Percentiles rank a stretch among this genome's conserved stretches.
These are phyloP conservation scores for Austroboletus eburneus DNA, from an alignment of 768 basidiomycete species.

Conservation along the genomic window DNA sequence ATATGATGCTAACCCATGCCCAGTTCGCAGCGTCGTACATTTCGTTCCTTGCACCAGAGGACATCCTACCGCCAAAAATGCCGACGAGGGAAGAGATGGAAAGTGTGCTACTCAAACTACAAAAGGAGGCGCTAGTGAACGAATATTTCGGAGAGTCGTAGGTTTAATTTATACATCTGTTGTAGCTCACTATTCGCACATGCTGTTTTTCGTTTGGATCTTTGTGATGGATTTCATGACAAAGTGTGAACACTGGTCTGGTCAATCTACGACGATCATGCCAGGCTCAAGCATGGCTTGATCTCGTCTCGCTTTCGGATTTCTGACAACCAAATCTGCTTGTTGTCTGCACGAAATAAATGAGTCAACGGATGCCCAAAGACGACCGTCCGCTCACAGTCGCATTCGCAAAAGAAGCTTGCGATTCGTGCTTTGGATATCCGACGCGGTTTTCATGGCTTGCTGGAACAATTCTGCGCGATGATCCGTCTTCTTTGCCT, in stretches of 20 bases:
- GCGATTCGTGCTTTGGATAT: conserved; percentile 68
- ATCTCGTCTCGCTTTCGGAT: conserved; percentile 44
- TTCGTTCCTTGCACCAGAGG: conserved; percentile 67
- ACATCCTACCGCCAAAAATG: conserved; percentile 71
- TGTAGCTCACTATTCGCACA: conserved; percentile 3
- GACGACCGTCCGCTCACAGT: conserved; percentile 55
- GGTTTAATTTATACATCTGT: conserved; percentile 12
- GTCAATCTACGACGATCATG: neutral
- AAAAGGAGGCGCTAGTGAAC: conserved; percentile 79
- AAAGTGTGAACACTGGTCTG: neutral
- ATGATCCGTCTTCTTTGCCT: conserved; percentile 75
- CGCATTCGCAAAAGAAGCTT: conserved; percentile 81
- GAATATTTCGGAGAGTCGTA: conserved; percentile 60
- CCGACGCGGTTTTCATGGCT: conserved; percentile 67
- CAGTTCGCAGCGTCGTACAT: conserved; percentile 66
- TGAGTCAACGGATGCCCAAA: neutral
- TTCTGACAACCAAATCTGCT: conserved; percentile 70
- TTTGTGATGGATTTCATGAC: too few species aligned
- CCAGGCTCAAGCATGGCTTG: conserved; percentile 17
- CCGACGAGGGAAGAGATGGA: conserved; percentile 80
- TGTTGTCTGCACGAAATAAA: conserved; percentile 56
- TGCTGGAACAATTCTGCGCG: conserved; percentile 72
- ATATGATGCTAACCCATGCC: conserved; percentile 35
- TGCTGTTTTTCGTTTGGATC: neutral
- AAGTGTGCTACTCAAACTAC: conserved; percentile 61